phyloP scores from a whole-genome alignment of 2,329 filamentous ascomycete genomes.

The Chaetomium olivaceum region DNA sequence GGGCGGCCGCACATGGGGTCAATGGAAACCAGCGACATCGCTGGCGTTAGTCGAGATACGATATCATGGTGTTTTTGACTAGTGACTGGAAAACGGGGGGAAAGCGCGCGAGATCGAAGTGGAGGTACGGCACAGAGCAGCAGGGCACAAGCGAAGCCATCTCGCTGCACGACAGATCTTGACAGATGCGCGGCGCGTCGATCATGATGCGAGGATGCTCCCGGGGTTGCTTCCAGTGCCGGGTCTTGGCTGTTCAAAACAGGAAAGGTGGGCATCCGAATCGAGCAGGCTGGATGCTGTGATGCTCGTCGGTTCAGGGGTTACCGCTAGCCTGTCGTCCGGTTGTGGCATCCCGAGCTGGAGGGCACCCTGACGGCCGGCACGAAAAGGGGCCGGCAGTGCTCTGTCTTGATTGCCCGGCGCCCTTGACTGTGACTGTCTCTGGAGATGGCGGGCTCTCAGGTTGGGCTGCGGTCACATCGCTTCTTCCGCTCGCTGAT shows the following conservation, averaged over 20 bases:
- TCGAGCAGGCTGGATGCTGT: conserved; percentile 16
- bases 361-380: conserved; percentile 15
- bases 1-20: background rate
- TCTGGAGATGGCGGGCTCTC: background rate
- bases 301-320: conserved; percentile 9
- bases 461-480: background rate
- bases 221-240: conserved; percentile 26
- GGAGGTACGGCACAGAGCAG: conserved; percentile 1
- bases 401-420: background rate
- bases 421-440: no score
- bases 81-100: background rate
- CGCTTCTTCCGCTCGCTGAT: background rate
- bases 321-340: conserved; percentile 10
- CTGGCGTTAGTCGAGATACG: background rate
- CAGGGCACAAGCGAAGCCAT: conserved; percentile 13
- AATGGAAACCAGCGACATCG: background rate
- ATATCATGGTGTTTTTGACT: background rate
- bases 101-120: conserved; percentile 1
- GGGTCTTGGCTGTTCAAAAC: conserved; percentile 25
- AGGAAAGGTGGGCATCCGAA: conserved; percentile 20
- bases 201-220: conserved; percentile 33
- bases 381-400: background rate
- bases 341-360: conserved; percentile 21
- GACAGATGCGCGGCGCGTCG: conserved; percentile 35
- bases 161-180: conserved; percentile 35